Base-by-base conservation (phyloP, 2,329 filamentous ascomycete species). In the Clarireedia paspali region DNA sequence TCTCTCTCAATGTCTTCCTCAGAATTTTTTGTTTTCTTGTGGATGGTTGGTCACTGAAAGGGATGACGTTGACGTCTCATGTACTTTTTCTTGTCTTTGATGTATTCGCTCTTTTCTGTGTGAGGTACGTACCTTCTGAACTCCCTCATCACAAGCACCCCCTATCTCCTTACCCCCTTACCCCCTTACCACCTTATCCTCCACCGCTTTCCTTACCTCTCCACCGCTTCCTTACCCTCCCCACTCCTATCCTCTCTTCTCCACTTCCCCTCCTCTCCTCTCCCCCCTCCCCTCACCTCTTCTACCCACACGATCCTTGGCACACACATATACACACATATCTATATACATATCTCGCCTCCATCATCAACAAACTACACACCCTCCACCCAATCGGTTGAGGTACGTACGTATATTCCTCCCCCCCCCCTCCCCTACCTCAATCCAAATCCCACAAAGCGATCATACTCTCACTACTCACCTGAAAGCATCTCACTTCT, bases 61-160 rank as follows among this genome's bases (percentile, higher is more conserved):
- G 26, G 47, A 26, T 36, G 12, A 34, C 17, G 26, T 6, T 30
- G 39, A 27, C 49, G 40, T 42, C 53, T 55, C 55, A 55, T 61
- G 51, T 57, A 58, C 47, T 30, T 23, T 36, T 51, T n/a, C 39
- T 45, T 40, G 15, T 24, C 39, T 17, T 55, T 55, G 38, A 55
- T 50, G 24, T 50, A 26, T 55, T 26, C 20, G 24, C 30, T 57
- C 26, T 14, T 50, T 46, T 51, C 48, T 20, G 50, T 39, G 61
- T 63, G 60, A 65, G 65, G 65, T 67, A 67, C 63, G 65, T 66
- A 64, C 56, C 38, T 59, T 58, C 50, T 47, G 46, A 55, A 46
- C 51, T 48, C 49, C 17, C 46, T 24, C 20, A 40, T 34, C 50
- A 34, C 30, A 45, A 15, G 36, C 20, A 20, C 20, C 20, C 34